Percentiles rank a stretch among this genome's conserved stretches.
phyloP scores from a whole-genome alignment of 73 alveolate genomes.

The Paraurostyla sp. region DNA sequence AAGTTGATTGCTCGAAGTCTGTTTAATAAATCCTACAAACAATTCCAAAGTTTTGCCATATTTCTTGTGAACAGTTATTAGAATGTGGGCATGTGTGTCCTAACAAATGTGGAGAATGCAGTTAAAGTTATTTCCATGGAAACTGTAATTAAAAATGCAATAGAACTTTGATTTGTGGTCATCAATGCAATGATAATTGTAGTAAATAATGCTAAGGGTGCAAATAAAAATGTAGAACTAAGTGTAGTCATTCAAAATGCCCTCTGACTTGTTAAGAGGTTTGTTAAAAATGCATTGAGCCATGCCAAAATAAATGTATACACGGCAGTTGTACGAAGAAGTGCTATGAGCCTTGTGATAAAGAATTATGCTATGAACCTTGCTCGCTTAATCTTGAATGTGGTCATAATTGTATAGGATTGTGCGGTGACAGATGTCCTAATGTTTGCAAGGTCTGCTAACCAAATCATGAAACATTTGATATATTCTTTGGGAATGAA shows the following conservation, averaged over 20 bases:
- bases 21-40: not conserved
- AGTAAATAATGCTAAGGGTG: constrained; percentile 75
- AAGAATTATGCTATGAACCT: constrained; percentile 73
- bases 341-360: constrained; percentile 79
- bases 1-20: not conserved
- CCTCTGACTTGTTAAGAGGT: constrained; percentile 71
- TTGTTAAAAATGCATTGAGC: constrained; percentile 75
- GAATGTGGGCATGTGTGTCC: constrained; percentile 82
- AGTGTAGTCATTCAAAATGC: constrained; percentile 82
- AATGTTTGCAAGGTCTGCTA: constrained; percentile 78
- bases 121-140: constrained; percentile 66
- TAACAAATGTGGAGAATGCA: constrained; percentile 80
- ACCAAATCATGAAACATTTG: constrained; percentile 75
- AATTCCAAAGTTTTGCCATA: not conserved
- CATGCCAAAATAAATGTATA: constrained; percentile 71
- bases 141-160: constrained; percentile 74
- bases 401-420: constrained; percentile 83
- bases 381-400: constrained; percentile 76
- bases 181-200: constrained; percentile 81
- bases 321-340: constrained; percentile 74
- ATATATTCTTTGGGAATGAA: constrained; percentile 79
- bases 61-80: not conserved
- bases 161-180: constrained; percentile 83
- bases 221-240: constrained; percentile 70
- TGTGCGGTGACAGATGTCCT: constrained; percentile 92